A percentile compares a stretch with the other conserved stretches of the same genome.
These are phyloP conservation scores for Podila clonocystis DNA, from an alignment of 192 early-diverging fungal genomes.

Conservation along the genomic window DNA sequence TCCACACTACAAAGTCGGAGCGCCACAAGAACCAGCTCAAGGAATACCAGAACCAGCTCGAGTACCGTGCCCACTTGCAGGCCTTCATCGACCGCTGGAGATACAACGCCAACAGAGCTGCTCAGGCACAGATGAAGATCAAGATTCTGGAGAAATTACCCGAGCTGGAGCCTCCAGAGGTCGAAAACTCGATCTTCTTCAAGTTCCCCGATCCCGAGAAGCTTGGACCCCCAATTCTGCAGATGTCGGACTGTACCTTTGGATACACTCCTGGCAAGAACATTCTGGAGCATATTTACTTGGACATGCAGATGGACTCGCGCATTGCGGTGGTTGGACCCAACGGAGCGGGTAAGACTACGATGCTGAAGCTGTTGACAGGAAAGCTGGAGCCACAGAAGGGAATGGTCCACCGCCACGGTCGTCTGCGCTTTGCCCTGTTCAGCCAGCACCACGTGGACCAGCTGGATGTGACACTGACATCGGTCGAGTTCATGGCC, in stretches of 20 bases:
- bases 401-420: conserved; percentile 91
- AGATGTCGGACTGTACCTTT: conserved; percentile 93
- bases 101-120: conserved; percentile 97
- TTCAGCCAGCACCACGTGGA: conserved; percentile 99
- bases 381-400: conserved; percentile 80
- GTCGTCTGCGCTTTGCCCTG: conserved; percentile 90
- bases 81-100: conserved; percentile 99
- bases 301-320: conserved; percentile 97
- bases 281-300: conserved; percentile 87
- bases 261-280: conserved; percentile 82
- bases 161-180: conserved; percentile 87
- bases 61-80: conserved; percentile 94
- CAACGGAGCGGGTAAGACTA: conserved; percentile 99
- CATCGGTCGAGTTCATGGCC: conserved; percentile 90
- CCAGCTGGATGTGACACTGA: conserved; percentile 88
- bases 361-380: conserved; percentile 92
- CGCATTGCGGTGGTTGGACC: conserved; percentile 99
- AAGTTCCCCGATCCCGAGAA: conserved; percentile 93
- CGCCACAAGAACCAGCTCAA: conserved; percentile 89
- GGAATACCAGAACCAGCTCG: conserved; percentile 97
- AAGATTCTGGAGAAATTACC: conserved; percentile 99
- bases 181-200: conserved; percentile 83
- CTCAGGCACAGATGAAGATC: conserved; percentile 97
- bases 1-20: conserved; percentile 90
- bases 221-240: conserved; percentile 95